Evolutionary conservation across 1,139 yeast species (phyloP).

Genomic region (Taiozyma sp.): DNA sequence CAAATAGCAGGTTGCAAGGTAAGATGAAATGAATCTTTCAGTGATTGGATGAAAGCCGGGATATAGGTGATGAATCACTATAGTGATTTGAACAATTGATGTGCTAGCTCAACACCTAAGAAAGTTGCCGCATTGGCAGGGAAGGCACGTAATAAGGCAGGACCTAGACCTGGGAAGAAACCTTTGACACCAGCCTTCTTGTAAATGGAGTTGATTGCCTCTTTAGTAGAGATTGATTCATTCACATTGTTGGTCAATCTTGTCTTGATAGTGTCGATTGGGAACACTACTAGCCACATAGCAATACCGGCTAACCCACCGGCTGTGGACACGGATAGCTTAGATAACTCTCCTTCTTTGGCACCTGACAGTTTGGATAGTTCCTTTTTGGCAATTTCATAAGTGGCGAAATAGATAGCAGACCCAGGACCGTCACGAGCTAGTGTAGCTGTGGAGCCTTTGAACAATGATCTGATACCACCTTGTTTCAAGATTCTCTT

Average conservation of each 20-base stretch:
- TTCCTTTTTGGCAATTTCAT: constrained; percentile 68
- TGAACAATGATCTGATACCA: constrained; percentile 78
- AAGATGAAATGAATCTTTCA: background rate
- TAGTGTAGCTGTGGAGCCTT: constrained; percentile 87
- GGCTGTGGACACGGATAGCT: constrained; percentile 75
- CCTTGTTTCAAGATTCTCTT: constrained; percentile 72
- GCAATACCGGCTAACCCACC: constrained; percentile 96
- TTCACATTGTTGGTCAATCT: constrained; percentile 71
- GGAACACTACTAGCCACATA: constrained; percentile 97
- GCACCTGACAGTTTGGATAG: constrained; percentile 38
- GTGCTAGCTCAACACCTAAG: constrained; percentile 89
- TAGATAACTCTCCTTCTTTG: constrained; percentile 48
- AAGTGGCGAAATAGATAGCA: constrained; percentile 94
- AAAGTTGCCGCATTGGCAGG: constrained; percentile 99
- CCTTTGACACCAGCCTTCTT: constrained; percentile 80
- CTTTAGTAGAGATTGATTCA: constrained; percentile 47
- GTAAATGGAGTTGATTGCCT: constrained; percentile 59
- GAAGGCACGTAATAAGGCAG: constrained; percentile 90
- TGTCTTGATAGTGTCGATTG: constrained; percentile 92
- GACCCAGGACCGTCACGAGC: constrained; percentile 99
- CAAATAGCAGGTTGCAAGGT: background rate
- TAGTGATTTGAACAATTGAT: constrained; percentile 47
- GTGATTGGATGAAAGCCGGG: background rate
- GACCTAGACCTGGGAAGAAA: constrained; percentile 97
- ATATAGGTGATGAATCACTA: background rate